Base-by-base conservation (phyloP, 148 eudicot species). In the Fagopyrum homotropicum region DNA sequence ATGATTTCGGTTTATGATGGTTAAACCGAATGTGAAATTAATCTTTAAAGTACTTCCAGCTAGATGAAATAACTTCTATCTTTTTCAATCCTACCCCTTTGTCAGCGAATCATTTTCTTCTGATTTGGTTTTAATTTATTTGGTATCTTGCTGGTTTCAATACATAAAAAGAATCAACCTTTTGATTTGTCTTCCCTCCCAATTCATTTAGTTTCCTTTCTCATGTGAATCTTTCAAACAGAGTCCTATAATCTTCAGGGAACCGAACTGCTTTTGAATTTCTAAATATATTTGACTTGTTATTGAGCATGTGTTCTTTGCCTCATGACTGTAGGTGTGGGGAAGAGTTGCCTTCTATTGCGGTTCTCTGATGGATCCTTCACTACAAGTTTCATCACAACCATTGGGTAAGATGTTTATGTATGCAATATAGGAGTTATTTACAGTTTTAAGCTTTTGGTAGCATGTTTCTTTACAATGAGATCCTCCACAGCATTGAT, bases 321-420 rank as follows among this genome's bases (percentile, higher is more conserved):
- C 71, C 47, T 35, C 15, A 72, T 75, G 61, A 45, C 66, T 70
- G 8, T 76, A 83, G 83, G 83, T 83, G 86, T 83, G 78, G 86
- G 84, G 73, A 83, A 83, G 79, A 83, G 86, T 83, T 83, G 86
- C 76, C 84, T 83, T 51, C 68, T 83, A 78, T 80, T 83, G 81
- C 83, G 84, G 69, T 83, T 81, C 72, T 83, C 86, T 72, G 84
- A 83, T 79, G 86, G 84, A 76, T 83, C 86, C 69, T 83, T 83
- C 81, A 83, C 86, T 48, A 83, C 86, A 19, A 83, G 86, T 61
- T 83, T 83, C 79, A 83, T 83, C 73, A 83, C 97, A 77, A 91
- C 97, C 56, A 91, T 91, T 73, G 97, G 93, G 97, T 89, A 75
- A 50, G 71, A 78, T 75, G 68, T 79, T 4, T 66, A 40, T 40